Evolutionary conservation across 148 eudicot species (phyloP), one percentile per base, ranked within the genome.

Genomic region (Spergularia bocconei): DNA sequence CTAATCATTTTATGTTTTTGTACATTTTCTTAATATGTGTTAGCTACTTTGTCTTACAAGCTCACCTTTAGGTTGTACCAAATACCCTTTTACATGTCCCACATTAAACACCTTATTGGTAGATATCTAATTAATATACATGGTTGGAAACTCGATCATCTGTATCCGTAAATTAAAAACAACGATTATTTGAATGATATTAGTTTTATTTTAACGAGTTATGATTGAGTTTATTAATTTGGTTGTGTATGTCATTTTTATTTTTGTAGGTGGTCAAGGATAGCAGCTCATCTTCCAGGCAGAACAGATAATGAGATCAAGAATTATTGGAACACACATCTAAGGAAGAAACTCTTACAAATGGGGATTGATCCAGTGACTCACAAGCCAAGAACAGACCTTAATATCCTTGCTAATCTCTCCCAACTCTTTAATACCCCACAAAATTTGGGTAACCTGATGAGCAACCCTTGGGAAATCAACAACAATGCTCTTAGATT

Each of bases 301-400:
- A 79, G 93, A 25, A 89, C 93, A 2, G 93, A 90, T 25, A 90
- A 90, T 11, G 93, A 89, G 64, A 89, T 87, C 20, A 87, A 89
- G 76, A 89, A 89, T 61, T 80, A 82, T 7, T 90, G 93, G 93
- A 90, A 87, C 75, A 89, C 91, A 6, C 93, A 83, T 55, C 14
- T 89, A 7, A 80, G 91, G 50, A 90, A 78, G 71, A 90, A 86
- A 79, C 86, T 86, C 23, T 67, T 84, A 19, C 83, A 78, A 47
- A 79, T 66, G 84, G 89, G 89, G 17, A 83, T 90, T 44, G 91
- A 87, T 82, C 88, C 91, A 13, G 79, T 81, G 48, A 87, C 88
- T 54, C 89, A 86, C 73, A 83, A 77, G 71, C 89, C 87, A 63
- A 71, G 89, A 12, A 38, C 76, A 14, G 86, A 89, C 55, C 82